Evolutionary conservation across 2,329 filamentous ascomycete genomes (phyloP).

Genomic region (Aspergillus candidus): DNA sequence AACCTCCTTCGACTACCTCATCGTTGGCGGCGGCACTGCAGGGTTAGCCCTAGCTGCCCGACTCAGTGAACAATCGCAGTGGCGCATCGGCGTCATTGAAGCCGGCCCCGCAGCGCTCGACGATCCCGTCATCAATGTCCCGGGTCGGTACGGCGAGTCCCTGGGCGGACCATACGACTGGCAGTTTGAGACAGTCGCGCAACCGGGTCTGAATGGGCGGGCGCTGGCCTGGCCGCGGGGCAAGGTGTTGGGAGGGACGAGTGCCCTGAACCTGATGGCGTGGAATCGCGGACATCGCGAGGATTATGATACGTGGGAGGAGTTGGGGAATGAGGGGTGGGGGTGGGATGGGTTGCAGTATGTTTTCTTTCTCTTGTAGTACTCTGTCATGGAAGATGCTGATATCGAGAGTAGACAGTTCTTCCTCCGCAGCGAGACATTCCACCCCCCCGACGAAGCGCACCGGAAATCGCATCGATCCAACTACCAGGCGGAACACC

Average conservation of each 20-base stretch:
- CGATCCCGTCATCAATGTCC: slow-evolving; percentile 21
- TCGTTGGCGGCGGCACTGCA: slow-evolving; percentile 50
- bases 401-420: slow-evolving; percentile 36
- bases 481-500: slow-evolving; percentile 8
- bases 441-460: slow-evolving; percentile 20
- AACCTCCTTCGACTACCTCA: slow-evolving; percentile 21
- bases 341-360: slow-evolving; percentile 20
- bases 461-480: slow-evolving; percentile 23
- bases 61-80: slow-evolving; percentile 34
- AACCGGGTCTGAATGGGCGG: slow-evolving; percentile 11
- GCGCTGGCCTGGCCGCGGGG: slow-evolving; percentile 17
- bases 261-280: slow-evolving; percentile 28
- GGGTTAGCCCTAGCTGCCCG: slow-evolving; percentile 41
- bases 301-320: slow-evolving; percentile 29
- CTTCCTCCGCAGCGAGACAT: slow-evolving; percentile 48
- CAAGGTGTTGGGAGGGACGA: slow-evolving; percentile 27
- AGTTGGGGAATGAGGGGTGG: slow-evolving; percentile 27
- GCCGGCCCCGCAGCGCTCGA: slow-evolving; percentile 32
- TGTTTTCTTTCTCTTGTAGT: slow-evolving; percentile 6
- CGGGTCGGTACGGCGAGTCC: slow-evolving; percentile 8
- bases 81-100: slow-evolving; percentile 43
- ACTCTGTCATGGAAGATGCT: not conserved
- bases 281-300: slow-evolving; percentile 18
- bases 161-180: no score
- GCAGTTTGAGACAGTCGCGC: slow-evolving; percentile 23